Evolutionary conservation across 352 stramenopile species (phyloP).

Genomic region (Phytophthora capsici): DNA sequence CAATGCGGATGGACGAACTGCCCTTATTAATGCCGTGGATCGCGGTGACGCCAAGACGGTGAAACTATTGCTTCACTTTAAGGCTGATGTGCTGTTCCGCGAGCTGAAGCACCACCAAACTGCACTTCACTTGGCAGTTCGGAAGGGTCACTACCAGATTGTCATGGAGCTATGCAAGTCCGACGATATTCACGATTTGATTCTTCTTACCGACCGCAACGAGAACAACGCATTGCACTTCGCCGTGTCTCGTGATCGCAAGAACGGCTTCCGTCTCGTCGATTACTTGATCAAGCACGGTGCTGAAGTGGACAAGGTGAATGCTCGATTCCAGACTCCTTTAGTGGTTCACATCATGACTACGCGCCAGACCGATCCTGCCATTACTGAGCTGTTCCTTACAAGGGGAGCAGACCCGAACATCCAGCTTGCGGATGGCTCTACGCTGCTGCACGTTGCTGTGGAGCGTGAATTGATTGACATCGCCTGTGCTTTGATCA

Average conservation of each 20-base stretch:
- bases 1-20: constrained; percentile 78
- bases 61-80: constrained; percentile 82
- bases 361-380: constrained; percentile 81
- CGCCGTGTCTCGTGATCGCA: constrained; percentile 80
- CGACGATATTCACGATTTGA: constrained; percentile 63
- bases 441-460: constrained; percentile 82
- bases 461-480: constrained; percentile 86
- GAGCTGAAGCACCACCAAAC: constrained; percentile 89
- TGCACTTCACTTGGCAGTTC: constrained; percentile 79
- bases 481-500: constrained; percentile 75
- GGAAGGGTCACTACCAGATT: constrained; percentile 86
- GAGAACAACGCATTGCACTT: constrained; percentile 89
- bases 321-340: constrained; percentile 77
- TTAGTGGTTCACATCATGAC: constrained; percentile 89
- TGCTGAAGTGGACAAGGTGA: constrained; percentile 85
- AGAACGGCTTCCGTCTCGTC: constrained; percentile 81
- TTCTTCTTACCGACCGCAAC: constrained; percentile 82
- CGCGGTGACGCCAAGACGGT: constrained; percentile 75
- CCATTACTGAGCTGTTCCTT: constrained; percentile 80
- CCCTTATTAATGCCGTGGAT: constrained; percentile 83
- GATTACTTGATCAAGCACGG: constrained; percentile 88
- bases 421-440: constrained; percentile 79
- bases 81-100: constrained; percentile 86
- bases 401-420: constrained; percentile 69
- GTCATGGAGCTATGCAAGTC: constrained; percentile 88